These are phyloP conservation scores for Xenoacremonium recifei DNA, from an alignment of 2,329 filamentous ascomycete genomes.

Conservation along the genomic window DNA sequence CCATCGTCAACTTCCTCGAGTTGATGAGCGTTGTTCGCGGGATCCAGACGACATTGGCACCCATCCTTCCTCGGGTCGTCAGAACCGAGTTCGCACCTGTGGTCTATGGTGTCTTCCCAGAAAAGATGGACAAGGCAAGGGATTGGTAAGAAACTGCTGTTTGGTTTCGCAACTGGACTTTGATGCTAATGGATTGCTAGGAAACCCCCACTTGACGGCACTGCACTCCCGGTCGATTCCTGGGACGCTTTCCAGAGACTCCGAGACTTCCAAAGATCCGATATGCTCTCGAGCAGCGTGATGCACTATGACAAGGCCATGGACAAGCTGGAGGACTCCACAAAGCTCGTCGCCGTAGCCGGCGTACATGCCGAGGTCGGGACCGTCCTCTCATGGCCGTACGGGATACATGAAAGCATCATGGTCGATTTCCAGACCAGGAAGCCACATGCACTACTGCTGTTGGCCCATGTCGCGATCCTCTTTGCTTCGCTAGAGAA, in stretches of 20 bases:
- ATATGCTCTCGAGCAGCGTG: constrained; percentile 17
- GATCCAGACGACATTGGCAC: constrained; percentile 17
- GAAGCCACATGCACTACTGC: constrained; percentile 23
- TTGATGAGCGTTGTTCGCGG: constrained; percentile 20
- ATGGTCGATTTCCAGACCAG: constrained; percentile 23
- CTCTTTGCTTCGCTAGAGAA: constrained; percentile 23
- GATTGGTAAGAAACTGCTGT: constrained; percentile 1
- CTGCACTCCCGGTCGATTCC: constrained; percentile 19
- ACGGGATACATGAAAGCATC: constrained; percentile 22
- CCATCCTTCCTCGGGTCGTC: constrained; percentile 15
- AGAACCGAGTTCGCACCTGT: constrained; percentile 23
- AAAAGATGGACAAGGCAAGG: constrained; percentile 2
- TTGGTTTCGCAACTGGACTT: neutral
- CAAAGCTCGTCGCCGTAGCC: constrained; percentile 18
- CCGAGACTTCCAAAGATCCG: constrained; percentile 17
- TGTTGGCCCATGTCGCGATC: constrained; percentile 25
- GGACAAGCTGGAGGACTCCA: constrained; percentile 12
- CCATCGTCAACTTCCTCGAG: constrained; percentile 19
- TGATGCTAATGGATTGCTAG: constrained; percentile 5
- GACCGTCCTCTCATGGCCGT: constrained; percentile 24
- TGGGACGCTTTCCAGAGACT: constrained; percentile 18
- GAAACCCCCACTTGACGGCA: constrained; percentile 15
- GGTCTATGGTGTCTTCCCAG: constrained; percentile 18
- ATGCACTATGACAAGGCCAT: constrained; percentile 20
- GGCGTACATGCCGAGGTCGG: constrained; percentile 23